Conservation (phyloP, 163 green algal genomes). For the Scenedesmus sp. region DNA sequence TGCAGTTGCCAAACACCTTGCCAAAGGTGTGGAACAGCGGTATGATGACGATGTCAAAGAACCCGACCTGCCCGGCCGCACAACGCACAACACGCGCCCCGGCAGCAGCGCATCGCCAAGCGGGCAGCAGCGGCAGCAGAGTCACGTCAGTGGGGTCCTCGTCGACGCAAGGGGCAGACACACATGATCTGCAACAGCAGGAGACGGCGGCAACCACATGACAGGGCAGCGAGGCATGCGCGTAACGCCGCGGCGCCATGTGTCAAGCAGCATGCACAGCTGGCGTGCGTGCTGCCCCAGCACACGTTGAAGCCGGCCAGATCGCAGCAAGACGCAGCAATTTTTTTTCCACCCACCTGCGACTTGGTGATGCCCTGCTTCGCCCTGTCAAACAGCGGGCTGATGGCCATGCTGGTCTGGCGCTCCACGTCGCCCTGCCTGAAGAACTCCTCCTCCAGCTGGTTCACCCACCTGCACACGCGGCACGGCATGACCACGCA, state of each 20-base stretch:
- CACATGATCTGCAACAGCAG: neutral
- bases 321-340: neutral
- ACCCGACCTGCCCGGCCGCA: constrained; percentile 56
- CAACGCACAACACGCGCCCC: neutral
- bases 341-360: constrained; percentile 61
- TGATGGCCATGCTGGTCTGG: constrained; percentile 63
- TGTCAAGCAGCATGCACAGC: neutral
- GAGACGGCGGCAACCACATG: neutral
- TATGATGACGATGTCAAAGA: constrained; percentile 83
- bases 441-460: constrained; percentile 80
- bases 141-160: too few relatives aligned
- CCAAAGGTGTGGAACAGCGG: constrained; percentile 72
- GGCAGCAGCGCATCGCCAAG: neutral
- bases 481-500: neutral
- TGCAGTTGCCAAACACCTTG: constrained; percentile 65
- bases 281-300: too few relatives aligned
- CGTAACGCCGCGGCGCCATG: neutral
- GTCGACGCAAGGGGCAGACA: neutral
- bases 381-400: constrained; percentile 79
- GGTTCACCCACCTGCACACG: constrained; percentile 64
- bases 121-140: neutral
- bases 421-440: constrained; percentile 75
- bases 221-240: neutral
- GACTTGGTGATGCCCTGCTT: constrained; percentile 81
- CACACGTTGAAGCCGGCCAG: neutral